Percentiles rank a stretch among this genome's conserved stretches.
These are phyloP conservation scores for Apostasia shenzhenica DNA, from an alignment of 106 monocot genomes.

Conservation along the genomic window DNA sequence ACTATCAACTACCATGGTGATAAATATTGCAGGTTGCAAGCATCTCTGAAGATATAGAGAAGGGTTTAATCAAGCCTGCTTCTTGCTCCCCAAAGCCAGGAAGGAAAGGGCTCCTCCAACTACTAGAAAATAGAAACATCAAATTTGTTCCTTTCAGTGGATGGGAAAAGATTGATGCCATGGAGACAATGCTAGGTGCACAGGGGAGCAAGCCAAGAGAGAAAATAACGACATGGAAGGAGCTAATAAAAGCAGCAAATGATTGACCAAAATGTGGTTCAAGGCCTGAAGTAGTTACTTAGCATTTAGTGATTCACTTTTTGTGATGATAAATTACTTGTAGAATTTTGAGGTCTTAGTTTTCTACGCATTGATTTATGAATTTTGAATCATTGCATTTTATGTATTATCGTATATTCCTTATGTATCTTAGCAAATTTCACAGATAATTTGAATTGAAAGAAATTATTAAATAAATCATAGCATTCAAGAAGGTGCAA, in stretches of 20 bases:
- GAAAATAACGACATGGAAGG: slow-evolving; percentile 68
- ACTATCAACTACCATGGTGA: no score
- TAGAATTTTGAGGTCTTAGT: no score
- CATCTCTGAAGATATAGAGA: slow-evolving; percentile 67
- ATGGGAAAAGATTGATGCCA: slow-evolving; percentile 85
- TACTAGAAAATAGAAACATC: slow-evolving; percentile 40
- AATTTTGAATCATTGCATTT: no score
- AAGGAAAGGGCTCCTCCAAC: slow-evolving; percentile 58
- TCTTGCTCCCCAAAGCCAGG: slow-evolving; percentile 42
- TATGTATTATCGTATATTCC: no score
- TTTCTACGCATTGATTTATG: no score
- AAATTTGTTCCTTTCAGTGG: slow-evolving; percentile 62
- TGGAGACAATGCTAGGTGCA: slow-evolving; percentile 56
- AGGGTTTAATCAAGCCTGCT: slow-evolving; percentile 15
- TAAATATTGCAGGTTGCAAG: slow-evolving; percentile 46
- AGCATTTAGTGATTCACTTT: no score
- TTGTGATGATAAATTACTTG: no score
- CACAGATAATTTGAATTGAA: no score
- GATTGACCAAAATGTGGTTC: neutral
- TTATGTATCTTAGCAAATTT: no score
- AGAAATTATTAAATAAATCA: no score
- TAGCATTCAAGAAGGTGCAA: no score
- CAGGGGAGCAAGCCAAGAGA: slow-evolving; percentile 71
- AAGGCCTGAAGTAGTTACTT: no score
- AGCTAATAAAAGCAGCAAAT: slow-evolving; percentile 44